phyloP scores from a whole-genome alignment of 345 rosid species.

The Salix exigua region DNA sequence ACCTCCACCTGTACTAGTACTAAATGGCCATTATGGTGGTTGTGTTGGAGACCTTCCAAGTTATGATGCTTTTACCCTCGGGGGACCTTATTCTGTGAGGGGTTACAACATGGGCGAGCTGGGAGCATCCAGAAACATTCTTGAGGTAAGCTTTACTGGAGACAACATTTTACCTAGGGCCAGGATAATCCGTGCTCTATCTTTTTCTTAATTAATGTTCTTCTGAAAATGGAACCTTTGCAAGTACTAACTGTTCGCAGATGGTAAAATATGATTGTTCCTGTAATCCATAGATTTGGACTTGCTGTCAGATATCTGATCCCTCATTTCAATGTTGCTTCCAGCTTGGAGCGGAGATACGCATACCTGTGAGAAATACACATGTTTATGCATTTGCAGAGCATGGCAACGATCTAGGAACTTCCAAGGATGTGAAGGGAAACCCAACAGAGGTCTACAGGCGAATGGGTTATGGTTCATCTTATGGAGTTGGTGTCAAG shows the following conservation, averaged over 20 bases:
- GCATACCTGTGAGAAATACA: constrained; percentile 80
- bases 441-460: constrained; percentile 93
- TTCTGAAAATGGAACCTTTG: background rate
- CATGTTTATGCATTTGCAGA: constrained; percentile 84
- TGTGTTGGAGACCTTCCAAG: constrained; percentile 98
- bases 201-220: background rate
- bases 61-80: constrained; percentile 94
- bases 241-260: background rate
- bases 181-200: background rate
- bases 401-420: constrained; percentile 94
- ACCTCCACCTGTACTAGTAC: constrained; percentile 90
- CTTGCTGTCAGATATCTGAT: constrained; percentile 2
- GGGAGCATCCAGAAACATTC: constrained; percentile 42
- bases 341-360: constrained; percentile 93
- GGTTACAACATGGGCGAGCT: constrained; percentile 99
- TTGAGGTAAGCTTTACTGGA: constrained; percentile 52
- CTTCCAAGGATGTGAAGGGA: constrained; percentile 93
- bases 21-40: constrained; percentile 97
- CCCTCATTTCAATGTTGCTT: constrained; percentile 6
- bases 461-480: constrained; percentile 91
- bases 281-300: background rate
- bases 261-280: background rate
- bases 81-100: constrained; percentile 97
- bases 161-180: background rate
- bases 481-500: constrained; percentile 83